Evolutionary conservation across 2,329 filamentous ascomycete genomes (phyloP).

Genomic region (Trichoderma endophyticum): DNA sequence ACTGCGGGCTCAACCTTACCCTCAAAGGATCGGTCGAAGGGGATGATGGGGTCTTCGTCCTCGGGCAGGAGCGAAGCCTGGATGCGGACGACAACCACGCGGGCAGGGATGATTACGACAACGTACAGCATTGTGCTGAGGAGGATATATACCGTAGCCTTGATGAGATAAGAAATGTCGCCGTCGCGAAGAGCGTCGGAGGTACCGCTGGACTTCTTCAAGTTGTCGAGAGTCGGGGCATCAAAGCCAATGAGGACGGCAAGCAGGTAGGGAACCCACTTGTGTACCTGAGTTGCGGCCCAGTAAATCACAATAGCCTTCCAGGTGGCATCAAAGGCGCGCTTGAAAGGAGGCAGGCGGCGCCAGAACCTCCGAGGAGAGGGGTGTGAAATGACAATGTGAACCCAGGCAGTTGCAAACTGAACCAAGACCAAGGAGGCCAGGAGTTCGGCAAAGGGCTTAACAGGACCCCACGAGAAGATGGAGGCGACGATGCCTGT

Average conservation of each 20-base stretch:
- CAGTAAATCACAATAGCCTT: constrained; percentile 64
- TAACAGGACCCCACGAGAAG: constrained; percentile 36
- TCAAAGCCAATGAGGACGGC: constrained; percentile 46
- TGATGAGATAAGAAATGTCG: constrained; percentile 32
- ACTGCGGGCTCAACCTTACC: constrained; percentile 73
- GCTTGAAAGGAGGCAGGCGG: constrained; percentile 64
- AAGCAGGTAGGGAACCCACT: constrained; percentile 43
- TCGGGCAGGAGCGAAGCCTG: constrained; percentile 84
- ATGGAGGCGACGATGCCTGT: constrained; percentile 40
- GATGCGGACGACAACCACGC: constrained; percentile 74
- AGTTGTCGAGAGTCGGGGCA: constrained; percentile 36
- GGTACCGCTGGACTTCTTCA: constrained; percentile 22
- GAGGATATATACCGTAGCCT: constrained; percentile 45
- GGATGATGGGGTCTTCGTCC: constrained; percentile 77
- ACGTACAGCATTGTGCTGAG: constrained; percentile 51
- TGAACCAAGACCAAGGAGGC: constrained; percentile 62
- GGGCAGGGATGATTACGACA: constrained; percentile 69
- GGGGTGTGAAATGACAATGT: constrained; percentile 74
- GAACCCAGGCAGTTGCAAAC: constrained; percentile 75
- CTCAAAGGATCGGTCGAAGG: constrained; percentile 83
- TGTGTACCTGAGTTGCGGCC: constrained; percentile 51
- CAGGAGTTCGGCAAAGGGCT: constrained; percentile 32
- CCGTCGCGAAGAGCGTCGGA: constrained; percentile 38
- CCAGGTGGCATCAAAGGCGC: constrained; percentile 65
- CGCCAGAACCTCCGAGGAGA: constrained; percentile 62